Evolutionary conservation across 108 stramenopile species (phyloP).

Genomic region (Stephanodiscus minutulus): DNA sequence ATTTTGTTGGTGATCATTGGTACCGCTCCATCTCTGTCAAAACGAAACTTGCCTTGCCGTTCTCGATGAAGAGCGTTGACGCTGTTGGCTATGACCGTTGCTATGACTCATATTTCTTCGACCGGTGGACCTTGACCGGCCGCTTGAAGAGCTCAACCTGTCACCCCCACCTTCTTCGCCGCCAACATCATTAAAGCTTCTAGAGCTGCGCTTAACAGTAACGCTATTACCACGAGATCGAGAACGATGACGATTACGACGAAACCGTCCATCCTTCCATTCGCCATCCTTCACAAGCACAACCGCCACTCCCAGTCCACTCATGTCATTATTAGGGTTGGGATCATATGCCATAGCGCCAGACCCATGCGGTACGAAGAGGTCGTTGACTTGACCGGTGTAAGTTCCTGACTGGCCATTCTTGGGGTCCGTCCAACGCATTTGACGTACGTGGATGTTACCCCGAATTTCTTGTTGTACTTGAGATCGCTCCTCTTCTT

Average conservation of each 20-base stretch:
- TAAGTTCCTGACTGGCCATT: conserved; percentile 29
- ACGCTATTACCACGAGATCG: background rate
- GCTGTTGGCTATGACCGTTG: background rate
- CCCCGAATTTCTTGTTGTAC: conserved; percentile 4
- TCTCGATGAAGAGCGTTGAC: background rate
- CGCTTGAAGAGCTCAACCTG: too few species aligned
- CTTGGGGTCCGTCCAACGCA: conserved; percentile 39
- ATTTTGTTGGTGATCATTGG: too few species aligned
- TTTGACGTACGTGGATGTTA: conserved; percentile 32
- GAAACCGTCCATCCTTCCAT: conserved; percentile 38
- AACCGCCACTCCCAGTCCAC: background rate
- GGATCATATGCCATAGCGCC: conserved; percentile 36
- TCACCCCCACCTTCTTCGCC: background rate
- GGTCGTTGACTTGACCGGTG: conserved; percentile 35
- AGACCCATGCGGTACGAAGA: conserved; percentile 37
- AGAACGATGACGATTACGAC: conserved; percentile 8
- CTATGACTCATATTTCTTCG: too few species aligned
- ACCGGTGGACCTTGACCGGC: background rate
- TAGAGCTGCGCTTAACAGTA: background rate
- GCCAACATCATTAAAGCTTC: background rate
- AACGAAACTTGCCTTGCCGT: background rate
- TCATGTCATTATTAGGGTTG: conserved; percentile 1
- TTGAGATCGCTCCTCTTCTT: conserved; percentile 10
- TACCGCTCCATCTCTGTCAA: too few species aligned
- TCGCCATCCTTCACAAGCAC: conserved; percentile 25